Conservation (phyloP, 2,329 filamentous ascomycete genomes). For the Colletotrichum aenigma region DNA sequence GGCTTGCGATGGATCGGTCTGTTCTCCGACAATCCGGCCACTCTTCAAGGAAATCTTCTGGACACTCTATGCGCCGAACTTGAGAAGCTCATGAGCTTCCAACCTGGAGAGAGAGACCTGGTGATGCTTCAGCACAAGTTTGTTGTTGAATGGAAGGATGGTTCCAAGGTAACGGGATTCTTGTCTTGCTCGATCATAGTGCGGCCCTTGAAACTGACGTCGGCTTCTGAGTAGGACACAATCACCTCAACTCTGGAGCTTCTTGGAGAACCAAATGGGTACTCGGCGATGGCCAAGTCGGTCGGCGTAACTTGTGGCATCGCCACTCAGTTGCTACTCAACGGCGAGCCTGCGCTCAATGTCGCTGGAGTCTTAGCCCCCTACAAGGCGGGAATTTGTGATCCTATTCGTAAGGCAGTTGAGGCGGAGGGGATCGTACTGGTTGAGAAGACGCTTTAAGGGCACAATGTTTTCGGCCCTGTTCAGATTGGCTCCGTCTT, state of each 20-base stretch:
- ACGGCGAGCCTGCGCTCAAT: slow-evolving; percentile 65
- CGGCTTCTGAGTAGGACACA: slow-evolving; percentile 30
- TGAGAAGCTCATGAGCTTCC: slow-evolving; percentile 76
- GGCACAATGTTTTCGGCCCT: neutral
- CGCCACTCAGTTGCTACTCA: slow-evolving; percentile 77
- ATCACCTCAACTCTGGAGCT: slow-evolving; percentile 68
- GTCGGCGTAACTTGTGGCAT: slow-evolving; percentile 73
- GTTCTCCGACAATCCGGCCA: slow-evolving; percentile 58
- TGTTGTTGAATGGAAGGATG: slow-evolving; percentile 69
- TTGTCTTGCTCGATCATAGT: too few relatives aligned
- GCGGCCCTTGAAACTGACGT: neutral
- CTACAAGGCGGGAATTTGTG: slow-evolving; percentile 73
- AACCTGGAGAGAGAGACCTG: slow-evolving; percentile 67
- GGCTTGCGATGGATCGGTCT: slow-evolving; percentile 69
- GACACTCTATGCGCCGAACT: slow-evolving; percentile 76
- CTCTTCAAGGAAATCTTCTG: slow-evolving; percentile 65
- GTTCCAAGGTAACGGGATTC: slow-evolving; percentile 36
- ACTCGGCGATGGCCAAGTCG: slow-evolving; percentile 71
- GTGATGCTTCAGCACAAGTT: slow-evolving; percentile 70
- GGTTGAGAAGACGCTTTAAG: slow-evolving; percentile 64
- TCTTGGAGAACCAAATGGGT: slow-evolving; percentile 69
- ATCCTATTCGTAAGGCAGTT: slow-evolving; percentile 77
- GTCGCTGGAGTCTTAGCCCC: slow-evolving; percentile 79
- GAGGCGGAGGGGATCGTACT: slow-evolving; percentile 76
- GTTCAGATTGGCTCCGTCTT: neutral